Evolutionary conservation across 2,329 filamentous ascomycete species (phyloP).

Genomic region (Aspergillus carbonarius): DNA sequence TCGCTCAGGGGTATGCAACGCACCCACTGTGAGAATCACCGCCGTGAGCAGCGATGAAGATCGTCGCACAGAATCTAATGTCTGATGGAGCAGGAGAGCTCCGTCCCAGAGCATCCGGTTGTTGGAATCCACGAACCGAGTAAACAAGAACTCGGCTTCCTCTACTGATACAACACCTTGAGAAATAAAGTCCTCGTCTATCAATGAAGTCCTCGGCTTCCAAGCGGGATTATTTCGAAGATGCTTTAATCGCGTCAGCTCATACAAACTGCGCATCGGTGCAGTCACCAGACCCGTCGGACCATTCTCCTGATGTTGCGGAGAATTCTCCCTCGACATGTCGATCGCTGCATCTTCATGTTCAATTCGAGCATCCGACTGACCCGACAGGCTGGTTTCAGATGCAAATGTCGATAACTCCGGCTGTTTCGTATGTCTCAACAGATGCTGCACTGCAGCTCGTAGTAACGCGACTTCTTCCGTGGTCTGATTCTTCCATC

Average conservation of each 20-base stretch:
- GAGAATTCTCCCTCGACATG: neutral
- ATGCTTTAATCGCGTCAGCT: constrained; percentile 46
- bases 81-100: constrained; percentile 28
- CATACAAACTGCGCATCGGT: constrained; percentile 39
- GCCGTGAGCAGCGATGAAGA: constrained; percentile 52
- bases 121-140: constrained; percentile 40
- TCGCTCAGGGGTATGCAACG: constrained; percentile 51
- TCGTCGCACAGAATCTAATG: constrained; percentile 46
- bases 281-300: constrained; percentile 34
- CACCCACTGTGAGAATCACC: constrained; percentile 52
- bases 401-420: neutral
- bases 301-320: constrained; percentile 12
- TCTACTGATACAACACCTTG: constrained; percentile 37
- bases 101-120: constrained; percentile 47
- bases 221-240: constrained; percentile 4
- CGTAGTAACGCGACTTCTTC: constrained; percentile 6
- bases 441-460: constrained; percentile 3
- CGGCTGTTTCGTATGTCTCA: constrained; percentile 4
- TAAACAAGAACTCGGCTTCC: constrained; percentile 47
- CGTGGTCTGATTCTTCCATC: constrained; percentile 13
- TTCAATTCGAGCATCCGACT: too few species aligned
- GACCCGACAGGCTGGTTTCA: neutral
- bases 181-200: constrained; percentile 41
- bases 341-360: neutral
- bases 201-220: constrained; percentile 21